phyloP scores from a whole-genome alignment of 345 rosid species.

The Schrenkiella parvula region DNA sequence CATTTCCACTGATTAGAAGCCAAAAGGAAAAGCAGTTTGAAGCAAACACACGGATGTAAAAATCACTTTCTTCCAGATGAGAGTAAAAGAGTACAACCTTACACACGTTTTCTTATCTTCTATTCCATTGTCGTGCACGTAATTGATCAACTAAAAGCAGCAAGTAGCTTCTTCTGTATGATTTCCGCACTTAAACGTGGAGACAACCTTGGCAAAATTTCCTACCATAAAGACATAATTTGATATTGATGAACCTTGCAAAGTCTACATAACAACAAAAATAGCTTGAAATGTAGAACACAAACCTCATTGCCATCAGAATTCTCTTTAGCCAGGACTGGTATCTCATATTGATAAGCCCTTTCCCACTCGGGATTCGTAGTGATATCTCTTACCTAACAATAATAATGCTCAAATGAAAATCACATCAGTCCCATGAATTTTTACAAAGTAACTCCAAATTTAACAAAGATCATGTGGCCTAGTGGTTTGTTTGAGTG shows the following conservation, averaged over 20 bases:
- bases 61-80: constrained; percentile 18
- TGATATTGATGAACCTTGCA: background rate
- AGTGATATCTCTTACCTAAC: constrained; percentile 72
- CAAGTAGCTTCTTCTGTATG: constrained; percentile 70
- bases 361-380: constrained; percentile 74
- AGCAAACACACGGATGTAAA: background rate
- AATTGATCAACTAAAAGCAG: constrained; percentile 49
- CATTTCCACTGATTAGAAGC: background rate
- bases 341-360: constrained; percentile 79
- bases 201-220: constrained; percentile 59
- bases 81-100: background rate
- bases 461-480: background rate
- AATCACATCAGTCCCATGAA: background rate
- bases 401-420: constrained; percentile 22
- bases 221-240: constrained; percentile 5
- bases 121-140: constrained; percentile 4
- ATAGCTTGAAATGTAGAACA: background rate
- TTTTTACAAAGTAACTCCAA: background rate
- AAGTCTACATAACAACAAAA: background rate
- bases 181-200: constrained; percentile 69
- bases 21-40: background rate
- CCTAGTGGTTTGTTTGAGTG: background rate
- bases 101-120: background rate
- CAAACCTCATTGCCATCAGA: constrained; percentile 70
- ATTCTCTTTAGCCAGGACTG: constrained; percentile 61